Percentiles rank a stretch among this genome's conserved stretches.
Conservation (phyloP, 352 stramenopile species). For the Globisporangium paddicum region DNA sequence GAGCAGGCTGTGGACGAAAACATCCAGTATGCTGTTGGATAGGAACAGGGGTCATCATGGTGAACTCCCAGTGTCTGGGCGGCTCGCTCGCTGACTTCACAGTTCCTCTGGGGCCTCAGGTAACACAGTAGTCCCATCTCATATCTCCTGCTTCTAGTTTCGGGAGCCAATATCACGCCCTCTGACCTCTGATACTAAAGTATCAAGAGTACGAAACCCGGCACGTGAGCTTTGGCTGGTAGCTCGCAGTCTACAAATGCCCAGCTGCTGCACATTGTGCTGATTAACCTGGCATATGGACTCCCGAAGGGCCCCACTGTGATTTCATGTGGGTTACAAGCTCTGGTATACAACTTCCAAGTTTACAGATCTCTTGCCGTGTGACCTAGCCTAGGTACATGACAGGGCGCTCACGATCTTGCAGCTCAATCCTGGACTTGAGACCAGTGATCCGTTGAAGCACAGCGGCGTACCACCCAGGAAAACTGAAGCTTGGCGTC, state of each 20-base stretch:
- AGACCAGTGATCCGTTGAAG: background rate
- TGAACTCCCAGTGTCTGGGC: no score
- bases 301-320: conserved; percentile 5
- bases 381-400: background rate
- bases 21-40: no score
- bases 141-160: no score
- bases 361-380: background rate
- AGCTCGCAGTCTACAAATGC: background rate
- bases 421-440: background rate
- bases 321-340: no score
- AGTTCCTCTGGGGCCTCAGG: no score
- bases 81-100: no score
- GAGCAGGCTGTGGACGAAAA: no score
- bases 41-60: no score
- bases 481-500: background rate
- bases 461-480: background rate
- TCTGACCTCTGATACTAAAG: background rate
- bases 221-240: background rate
- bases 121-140: no score
- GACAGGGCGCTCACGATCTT: background rate
- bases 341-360: no score
- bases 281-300: conserved; percentile 17
- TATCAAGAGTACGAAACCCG: background rate
- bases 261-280: conserved; percentile 13
- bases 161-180: no score